A percentile compares a stretch with the other conserved stretches of the same genome.
Conservation (phyloP, 2,329 filamentous ascomycete species). For the Fusarium citri region DNA sequence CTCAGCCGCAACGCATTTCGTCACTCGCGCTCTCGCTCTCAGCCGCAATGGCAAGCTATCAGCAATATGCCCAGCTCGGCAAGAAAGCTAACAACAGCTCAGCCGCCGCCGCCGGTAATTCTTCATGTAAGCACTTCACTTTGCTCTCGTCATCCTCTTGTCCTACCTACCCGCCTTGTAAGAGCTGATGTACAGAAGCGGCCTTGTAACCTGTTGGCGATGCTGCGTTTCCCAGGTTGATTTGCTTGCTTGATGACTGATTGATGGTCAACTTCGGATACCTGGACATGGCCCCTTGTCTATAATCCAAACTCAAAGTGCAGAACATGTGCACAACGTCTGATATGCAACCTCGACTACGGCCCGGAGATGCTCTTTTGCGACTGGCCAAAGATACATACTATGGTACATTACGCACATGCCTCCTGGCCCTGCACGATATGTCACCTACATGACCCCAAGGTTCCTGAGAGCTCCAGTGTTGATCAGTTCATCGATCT, state of each 20-base stretch:
- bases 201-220: constrained; percentile 17
- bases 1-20: constrained; percentile 11
- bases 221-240: constrained; percentile 17
- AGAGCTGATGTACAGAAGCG: constrained; percentile 45
- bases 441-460: constrained; percentile 34
- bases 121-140: constrained; percentile 23
- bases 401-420: neutral
- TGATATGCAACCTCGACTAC: constrained; percentile 4
- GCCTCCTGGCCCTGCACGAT: constrained; percentile 10
- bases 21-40: constrained; percentile 1
- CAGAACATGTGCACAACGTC: neutral
- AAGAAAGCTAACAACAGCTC: constrained; percentile 41
- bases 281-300: constrained; percentile 7
- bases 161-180: constrained; percentile 14
- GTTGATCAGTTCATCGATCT: constrained; percentile 9
- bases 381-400: neutral
- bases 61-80: constrained; percentile 45
- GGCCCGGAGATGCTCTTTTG: neutral
- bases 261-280: constrained; percentile 27
- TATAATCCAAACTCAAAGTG: constrained; percentile 3
- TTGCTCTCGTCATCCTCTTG: constrained; percentile 33
- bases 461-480: constrained; percentile 21
- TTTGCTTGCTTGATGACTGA: constrained; percentile 33
- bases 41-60: constrained; percentile 46
- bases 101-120: constrained; percentile 39